Conservation (phyloP, 2,329 filamentous ascomycete genomes). For the Trichoderma harzianum region DNA sequence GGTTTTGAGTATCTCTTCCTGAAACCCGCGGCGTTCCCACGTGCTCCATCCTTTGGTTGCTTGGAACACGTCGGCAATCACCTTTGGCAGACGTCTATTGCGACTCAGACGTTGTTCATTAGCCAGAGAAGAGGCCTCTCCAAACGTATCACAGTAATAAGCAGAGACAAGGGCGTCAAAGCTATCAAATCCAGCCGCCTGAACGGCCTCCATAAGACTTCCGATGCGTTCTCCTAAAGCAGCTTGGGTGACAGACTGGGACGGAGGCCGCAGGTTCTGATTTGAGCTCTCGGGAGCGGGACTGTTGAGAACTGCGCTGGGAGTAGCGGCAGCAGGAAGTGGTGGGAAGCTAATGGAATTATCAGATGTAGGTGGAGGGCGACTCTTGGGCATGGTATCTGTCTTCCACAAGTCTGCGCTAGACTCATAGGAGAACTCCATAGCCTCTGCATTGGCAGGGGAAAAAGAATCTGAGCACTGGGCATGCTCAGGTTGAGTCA, state of each 20-base stretch:
- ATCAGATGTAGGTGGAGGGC: conserved; percentile 2
- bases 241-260: not conserved
- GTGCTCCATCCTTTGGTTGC: conserved; percentile 23
- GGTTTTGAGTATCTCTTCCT: conserved; percentile 28
- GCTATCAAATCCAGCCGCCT: conserved; percentile 26
- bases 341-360: conserved; percentile 16
- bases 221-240: conserved; percentile 24
- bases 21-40: conserved; percentile 28
- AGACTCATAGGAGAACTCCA: conserved; percentile 25
- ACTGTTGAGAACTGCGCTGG: not conserved
- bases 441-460: conserved; percentile 17
- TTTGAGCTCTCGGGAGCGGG: not conserved
- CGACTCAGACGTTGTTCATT: conserved; percentile 29
- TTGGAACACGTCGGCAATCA: conserved; percentile 24
- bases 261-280: not conserved
- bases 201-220: conserved; percentile 24
- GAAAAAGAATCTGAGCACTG: conserved; percentile 19
- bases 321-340: not conserved
- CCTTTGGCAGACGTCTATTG: conserved; percentile 26
- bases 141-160: conserved; percentile 26
- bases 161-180: conserved; percentile 28
- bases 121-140: conserved; percentile 22
- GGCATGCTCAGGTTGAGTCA: conserved; percentile 20
- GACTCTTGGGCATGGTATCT: conserved; percentile 17
- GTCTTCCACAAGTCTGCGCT: conserved; percentile 22